phyloP scores from a whole-genome alignment of 1,284 basidiomycete species.

The Athelia sp. region DNA sequence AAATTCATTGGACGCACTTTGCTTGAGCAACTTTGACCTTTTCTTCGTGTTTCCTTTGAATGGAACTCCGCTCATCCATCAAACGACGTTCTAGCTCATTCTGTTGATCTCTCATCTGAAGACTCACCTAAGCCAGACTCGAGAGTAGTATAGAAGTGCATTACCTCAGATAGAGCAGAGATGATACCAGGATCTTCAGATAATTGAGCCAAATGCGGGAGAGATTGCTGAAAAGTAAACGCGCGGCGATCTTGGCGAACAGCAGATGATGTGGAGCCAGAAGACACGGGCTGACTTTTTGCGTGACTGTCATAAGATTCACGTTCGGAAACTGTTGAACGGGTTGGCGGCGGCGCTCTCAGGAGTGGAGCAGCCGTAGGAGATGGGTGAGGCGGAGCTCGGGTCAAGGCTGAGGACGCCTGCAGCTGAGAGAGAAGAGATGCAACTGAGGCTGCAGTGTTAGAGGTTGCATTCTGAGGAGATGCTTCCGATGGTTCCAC shows the following conservation, averaged over 20 bases:
- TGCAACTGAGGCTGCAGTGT: constrained; percentile 44
- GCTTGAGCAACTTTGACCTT: constrained; percentile 60
- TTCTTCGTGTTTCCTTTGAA: constrained; percentile 60
- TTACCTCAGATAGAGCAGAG: constrained; percentile 44
- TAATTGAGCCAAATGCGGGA: constrained; percentile 51
- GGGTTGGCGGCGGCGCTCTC: no score
- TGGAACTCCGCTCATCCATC: constrained; percentile 56
- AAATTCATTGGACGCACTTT: constrained; percentile 50
- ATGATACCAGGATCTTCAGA: constrained; percentile 45
- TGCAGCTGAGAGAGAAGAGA: constrained; percentile 64
- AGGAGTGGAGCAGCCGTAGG: background rate
- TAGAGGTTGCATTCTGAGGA: no score
- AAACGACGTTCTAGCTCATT: constrained; percentile 57
- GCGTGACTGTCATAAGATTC: no score
- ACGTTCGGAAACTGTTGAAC: no score
- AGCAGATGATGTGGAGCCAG: constrained; percentile 10
- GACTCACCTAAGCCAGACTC: constrained; percentile 6
- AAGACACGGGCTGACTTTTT: no score
- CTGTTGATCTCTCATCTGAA: constrained; percentile 58
- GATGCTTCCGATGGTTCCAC: no score
- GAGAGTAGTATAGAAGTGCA: constrained; percentile 10
- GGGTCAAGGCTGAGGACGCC: constrained; percentile 16
- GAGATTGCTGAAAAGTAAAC: constrained; percentile 59
- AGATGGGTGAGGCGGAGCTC: constrained; percentile 8
- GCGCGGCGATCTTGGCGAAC: constrained; percentile 34